Evolutionary conservation across 2,329 filamentous ascomycete species (phyloP).

Genomic region (Trichophyton simii): DNA sequence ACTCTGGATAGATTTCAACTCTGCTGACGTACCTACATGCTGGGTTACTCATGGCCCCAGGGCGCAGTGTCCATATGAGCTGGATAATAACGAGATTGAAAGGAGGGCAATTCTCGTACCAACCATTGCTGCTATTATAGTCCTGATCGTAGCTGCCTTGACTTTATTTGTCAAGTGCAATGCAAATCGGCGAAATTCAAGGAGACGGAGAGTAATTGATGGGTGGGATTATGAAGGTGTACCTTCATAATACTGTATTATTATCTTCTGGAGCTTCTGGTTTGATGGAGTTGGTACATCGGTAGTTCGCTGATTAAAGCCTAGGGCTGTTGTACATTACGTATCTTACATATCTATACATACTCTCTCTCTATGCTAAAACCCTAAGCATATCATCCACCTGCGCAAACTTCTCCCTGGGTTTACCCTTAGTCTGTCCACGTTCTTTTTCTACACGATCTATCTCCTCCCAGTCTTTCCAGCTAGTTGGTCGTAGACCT

Average conservation of each 20-base stretch:
- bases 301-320: background rate
- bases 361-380: slow-evolving; percentile 16
- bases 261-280: no score
- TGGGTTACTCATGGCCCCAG: slow-evolving; percentile 49
- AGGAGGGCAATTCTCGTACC: slow-evolving; percentile 46
- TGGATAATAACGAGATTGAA: slow-evolving; percentile 31
- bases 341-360: background rate
- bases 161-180: slow-evolving; percentile 54
- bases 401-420: slow-evolving; percentile 54
- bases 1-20: slow-evolving; percentile 51
- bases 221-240: slow-evolving; percentile 59
- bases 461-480: slow-evolving; percentile 78
- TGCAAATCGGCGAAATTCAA: slow-evolving; percentile 44
- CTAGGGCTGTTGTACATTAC: background rate
- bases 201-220: slow-evolving; percentile 38
- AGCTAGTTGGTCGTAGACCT: slow-evolving; percentile 54
- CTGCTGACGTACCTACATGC: slow-evolving; percentile 43
- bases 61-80: slow-evolving; percentile 46
- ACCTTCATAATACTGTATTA: slow-evolving; percentile 31
- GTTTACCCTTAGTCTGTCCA: slow-evolving; percentile 58
- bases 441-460: slow-evolving; percentile 61
- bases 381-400: slow-evolving; percentile 47
- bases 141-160: slow-evolving; percentile 47
- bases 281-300: background rate
- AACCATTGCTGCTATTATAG: slow-evolving; percentile 49